These are phyloP conservation scores for Ceratocystis eucalypticola DNA, from an alignment of 2,329 filamentous ascomycete species.

Conservation along the genomic window DNA sequence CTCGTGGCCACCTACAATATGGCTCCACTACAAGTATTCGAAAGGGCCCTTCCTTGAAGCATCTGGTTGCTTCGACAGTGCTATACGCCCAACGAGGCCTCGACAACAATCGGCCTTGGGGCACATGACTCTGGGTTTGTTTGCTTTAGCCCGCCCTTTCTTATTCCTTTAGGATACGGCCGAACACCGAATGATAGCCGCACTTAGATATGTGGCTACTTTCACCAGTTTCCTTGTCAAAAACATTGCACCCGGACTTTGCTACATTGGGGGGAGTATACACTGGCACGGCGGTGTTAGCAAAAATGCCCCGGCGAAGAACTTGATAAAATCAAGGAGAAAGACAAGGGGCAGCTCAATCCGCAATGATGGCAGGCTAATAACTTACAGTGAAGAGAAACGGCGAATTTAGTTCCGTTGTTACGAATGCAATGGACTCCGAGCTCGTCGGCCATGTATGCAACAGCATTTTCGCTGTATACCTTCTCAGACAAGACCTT, in stretches of 20 bases:
- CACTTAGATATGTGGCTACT: constrained; percentile 57
- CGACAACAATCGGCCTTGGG: constrained; percentile 1
- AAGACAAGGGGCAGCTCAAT: too few relatives aligned
- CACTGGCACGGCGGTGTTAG: constrained; percentile 32
- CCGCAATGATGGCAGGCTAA: background rate
- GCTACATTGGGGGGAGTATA: constrained; percentile 86
- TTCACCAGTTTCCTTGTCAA: constrained; percentile 62
- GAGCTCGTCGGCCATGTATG: constrained; percentile 84
- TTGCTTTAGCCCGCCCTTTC: background rate
- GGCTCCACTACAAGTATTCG: too few relatives aligned
- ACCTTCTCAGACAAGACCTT: constrained; percentile 51
- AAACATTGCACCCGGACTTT: constrained; percentile 67
- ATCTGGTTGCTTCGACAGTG: background rate
- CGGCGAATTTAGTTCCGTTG: constrained; percentile 58
- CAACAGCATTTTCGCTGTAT: constrained; percentile 59
- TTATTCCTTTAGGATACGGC: constrained; percentile 34
- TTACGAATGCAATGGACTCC: constrained; percentile 77
- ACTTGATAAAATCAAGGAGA: background rate
- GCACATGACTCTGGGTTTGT: background rate
- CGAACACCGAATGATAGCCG: constrained; percentile 56
- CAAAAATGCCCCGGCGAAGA: background rate
- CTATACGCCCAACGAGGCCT: too few relatives aligned
- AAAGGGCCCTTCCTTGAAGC: background rate
- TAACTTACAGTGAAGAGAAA: constrained; percentile 61
- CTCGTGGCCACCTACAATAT: too few relatives aligned